Conservation (phyloP, 2,329 filamentous ascomycete genomes). For the Gnomoniopsis smithogilvyi region DNA sequence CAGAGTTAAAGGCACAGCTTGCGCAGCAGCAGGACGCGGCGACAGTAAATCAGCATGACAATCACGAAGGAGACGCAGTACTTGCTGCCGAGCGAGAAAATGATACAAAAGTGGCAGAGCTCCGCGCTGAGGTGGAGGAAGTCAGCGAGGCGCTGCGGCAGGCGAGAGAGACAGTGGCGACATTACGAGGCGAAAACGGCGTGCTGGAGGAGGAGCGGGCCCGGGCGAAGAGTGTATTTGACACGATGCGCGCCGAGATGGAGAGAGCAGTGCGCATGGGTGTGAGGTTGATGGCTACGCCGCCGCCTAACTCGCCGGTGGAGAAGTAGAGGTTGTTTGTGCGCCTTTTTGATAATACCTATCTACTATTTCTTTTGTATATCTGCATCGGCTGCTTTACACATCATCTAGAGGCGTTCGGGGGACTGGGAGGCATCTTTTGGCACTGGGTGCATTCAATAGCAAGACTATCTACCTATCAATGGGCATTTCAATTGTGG, state of each 20-base stretch:
- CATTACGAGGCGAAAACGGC: conserved; percentile 44
- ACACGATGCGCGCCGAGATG: conserved; percentile 50
- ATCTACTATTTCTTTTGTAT: no score
- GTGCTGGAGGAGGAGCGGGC: conserved; percentile 35
- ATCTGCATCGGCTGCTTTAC: no score
- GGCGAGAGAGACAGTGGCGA: conserved; percentile 44
- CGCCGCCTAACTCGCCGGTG: conserved; percentile 7
- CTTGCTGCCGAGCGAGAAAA: conserved; percentile 39
- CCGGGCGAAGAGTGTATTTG: conserved; percentile 42
- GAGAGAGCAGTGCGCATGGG: conserved; percentile 45
- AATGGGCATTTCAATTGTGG: no score
- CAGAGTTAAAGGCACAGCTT: conserved; percentile 37
- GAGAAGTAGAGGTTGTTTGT: neutral
- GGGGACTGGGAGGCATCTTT: no score
- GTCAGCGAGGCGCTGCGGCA: conserved; percentile 41
- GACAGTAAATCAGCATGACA: conserved; percentile 27
- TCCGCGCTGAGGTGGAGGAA: conserved; percentile 46
- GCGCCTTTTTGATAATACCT: no score
- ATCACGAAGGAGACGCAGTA: conserved; percentile 40
- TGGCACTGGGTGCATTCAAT: no score
- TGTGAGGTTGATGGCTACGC: conserved; percentile 38
- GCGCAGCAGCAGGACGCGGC: conserved; percentile 29
- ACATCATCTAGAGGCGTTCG: no score
- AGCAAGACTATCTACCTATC: no score
- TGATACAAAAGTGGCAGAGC: conserved; percentile 47